Conservation (phyloP, 352 stramenopile species). For the Phytophthora kernoviae region DNA sequence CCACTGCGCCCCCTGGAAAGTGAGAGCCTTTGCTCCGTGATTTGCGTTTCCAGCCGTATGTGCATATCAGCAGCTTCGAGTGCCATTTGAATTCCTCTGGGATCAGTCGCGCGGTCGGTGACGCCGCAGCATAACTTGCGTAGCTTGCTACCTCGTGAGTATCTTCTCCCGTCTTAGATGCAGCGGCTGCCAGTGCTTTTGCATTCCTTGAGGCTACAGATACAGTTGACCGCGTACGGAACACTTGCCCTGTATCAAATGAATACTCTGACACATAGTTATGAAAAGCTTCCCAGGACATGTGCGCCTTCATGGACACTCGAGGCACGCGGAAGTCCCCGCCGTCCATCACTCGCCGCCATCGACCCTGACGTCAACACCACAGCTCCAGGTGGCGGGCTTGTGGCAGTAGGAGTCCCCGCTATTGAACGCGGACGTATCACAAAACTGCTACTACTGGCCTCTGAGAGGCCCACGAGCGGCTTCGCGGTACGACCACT, state of each 20-base stretch:
- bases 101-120: slow-evolving; percentile 42
- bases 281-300: slow-evolving; percentile 67
- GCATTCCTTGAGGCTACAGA: slow-evolving; percentile 63
- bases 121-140: slow-evolving; percentile 30
- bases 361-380: slow-evolving; percentile 41
- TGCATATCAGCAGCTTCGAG: slow-evolving; percentile 81
- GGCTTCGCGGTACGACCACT: slow-evolving; percentile 9
- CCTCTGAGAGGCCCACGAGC: slow-evolving; percentile 13
- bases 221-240: slow-evolving; percentile 76
- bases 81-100: slow-evolving; percentile 70
- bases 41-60: slow-evolving; percentile 76
- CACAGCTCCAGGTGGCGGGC: slow-evolving; percentile 25
- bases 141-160: slow-evolving; percentile 41
- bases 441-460: slow-evolving; percentile 12
- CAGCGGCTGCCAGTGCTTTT: slow-evolving; percentile 37
- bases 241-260: slow-evolving; percentile 62
- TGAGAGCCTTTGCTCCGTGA: slow-evolving; percentile 43
- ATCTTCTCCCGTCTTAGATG: slow-evolving; percentile 24
- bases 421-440: slow-evolving; percentile 17
- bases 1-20: slow-evolving; percentile 2
- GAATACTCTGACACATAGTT: slow-evolving; percentile 62
- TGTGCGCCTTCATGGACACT: slow-evolving; percentile 52
- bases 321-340: slow-evolving; percentile 37
- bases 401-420: slow-evolving; percentile 3
- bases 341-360: slow-evolving; percentile 30